Conservation (phyloP, 1,284 basidiomycete species). For the Rhodofomes roseus region DNA sequence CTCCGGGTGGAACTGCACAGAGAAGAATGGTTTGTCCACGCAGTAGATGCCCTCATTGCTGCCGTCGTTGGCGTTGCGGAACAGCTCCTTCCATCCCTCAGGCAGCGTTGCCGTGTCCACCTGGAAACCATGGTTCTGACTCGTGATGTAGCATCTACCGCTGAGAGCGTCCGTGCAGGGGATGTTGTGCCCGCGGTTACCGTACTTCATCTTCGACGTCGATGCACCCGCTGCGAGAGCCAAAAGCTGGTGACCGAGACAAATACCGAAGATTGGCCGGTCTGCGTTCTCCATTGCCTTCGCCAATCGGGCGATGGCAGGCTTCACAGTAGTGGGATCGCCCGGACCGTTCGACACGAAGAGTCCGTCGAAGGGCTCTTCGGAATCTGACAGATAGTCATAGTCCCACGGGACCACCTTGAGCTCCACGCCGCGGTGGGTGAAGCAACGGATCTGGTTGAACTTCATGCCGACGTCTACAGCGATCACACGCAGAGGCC, state of each 20-base stretch:
- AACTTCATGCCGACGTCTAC: constrained; percentile 99
- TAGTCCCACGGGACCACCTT: constrained; percentile 99
- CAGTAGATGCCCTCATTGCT: constrained; percentile 98
- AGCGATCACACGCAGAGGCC: constrained; percentile 83
- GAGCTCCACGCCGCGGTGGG: constrained; percentile 88
- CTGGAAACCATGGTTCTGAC: constrained; percentile 98
- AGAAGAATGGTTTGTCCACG: constrained; percentile 91
- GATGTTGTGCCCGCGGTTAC: constrained; percentile 98
- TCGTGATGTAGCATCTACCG: constrained; percentile 98
- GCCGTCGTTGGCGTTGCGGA: constrained; percentile 95
- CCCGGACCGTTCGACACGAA: constrained; percentile 99
- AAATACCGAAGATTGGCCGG: constrained; percentile 96
- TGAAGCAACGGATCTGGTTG: constrained; percentile 98
- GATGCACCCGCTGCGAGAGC: constrained; percentile 92
- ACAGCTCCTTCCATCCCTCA: constrained; percentile 89
- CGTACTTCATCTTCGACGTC: constrained; percentile 99
- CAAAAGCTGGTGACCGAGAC: constrained; percentile 96
- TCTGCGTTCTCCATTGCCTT: constrained; percentile 72
- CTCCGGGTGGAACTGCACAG: constrained; percentile 99
- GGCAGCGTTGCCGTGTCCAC: constrained; percentile 85
- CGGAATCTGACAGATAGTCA: constrained; percentile 75
- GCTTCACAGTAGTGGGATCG: constrained; percentile 84
- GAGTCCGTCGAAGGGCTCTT: constrained; percentile 88
- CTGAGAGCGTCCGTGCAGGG: constrained; percentile 94
- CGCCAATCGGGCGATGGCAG: constrained; percentile 73